phyloP scores from a whole-genome alignment of 2,329 filamentous ascomycete genomes.

The Coniochaeta sp. region DNA sequence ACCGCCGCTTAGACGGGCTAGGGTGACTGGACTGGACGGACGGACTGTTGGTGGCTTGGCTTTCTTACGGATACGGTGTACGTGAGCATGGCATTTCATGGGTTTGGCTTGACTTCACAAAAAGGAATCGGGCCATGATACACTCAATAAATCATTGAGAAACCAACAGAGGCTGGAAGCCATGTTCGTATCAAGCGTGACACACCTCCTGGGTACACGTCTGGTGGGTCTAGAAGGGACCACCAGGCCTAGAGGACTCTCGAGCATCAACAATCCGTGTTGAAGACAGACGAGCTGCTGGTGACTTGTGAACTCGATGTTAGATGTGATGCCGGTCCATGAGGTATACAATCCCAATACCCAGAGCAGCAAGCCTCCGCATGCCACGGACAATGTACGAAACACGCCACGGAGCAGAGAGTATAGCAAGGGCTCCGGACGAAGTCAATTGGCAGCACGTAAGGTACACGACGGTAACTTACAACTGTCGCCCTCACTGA shows the following conservation, averaged over 20 bases:
- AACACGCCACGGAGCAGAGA: too few relatives aligned
- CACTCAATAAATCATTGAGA: conserved; percentile 22
- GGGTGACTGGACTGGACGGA: conserved; percentile 24
- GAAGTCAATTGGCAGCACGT: too few relatives aligned
- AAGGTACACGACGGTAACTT: too few relatives aligned
- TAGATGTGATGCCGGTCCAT: background rate
- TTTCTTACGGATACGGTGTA: conserved; percentile 26
- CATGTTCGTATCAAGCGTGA: background rate
- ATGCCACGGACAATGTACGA: too few relatives aligned
- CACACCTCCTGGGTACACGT: background rate
- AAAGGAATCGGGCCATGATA: conserved; percentile 19
- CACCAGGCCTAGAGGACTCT: background rate
- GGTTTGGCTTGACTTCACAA: conserved; percentile 23
- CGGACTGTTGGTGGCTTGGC: conserved; percentile 29
- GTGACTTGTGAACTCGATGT: background rate
- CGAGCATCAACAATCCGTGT: background rate
- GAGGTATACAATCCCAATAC: background rate
- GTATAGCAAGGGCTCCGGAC: too few relatives aligned
- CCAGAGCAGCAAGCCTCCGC: too few relatives aligned
- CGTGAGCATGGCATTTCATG: conserved; percentile 29
- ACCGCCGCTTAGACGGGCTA: conserved; percentile 48
- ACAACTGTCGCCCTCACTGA: too few relatives aligned
- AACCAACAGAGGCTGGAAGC: conserved; percentile 4
- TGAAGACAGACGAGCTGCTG: background rate
- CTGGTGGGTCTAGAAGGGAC: background rate